Base-by-base conservation (phyloP, 305 asterid genomes). In the Plantago lanceolata region DNA sequence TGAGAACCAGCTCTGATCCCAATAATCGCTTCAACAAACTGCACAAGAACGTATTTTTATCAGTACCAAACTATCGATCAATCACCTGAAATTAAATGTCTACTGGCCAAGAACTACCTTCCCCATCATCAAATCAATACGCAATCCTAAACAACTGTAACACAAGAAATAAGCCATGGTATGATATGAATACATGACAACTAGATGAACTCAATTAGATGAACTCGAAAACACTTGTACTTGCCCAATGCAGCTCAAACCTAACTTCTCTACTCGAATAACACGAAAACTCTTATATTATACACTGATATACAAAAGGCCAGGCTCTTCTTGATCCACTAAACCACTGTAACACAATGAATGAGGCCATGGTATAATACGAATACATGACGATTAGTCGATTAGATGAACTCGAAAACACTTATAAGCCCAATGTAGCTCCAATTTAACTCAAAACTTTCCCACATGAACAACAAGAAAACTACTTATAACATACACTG, bases 21-120 rank as follows among this genome's bases (percentile, higher is more conserved):
- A 19, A 92, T 75, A 67, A 79, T 72, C 63, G 96, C 97, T 85
- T 89, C 96, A 71, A 89, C 97, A 78, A 92, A 92, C 98, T 89
- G 87, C 78, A 76, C 64, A 49, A 35, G 37, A 66, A 60, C 63
- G 35, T 9, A 56, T 7, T 19, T 18, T 55, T 31, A 49, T 48
- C 50, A 61, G 54, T 50, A 20, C 19, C 14, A 37, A 9, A 31
- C 8, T 6, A 31, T 3, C 37, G n/a, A n/a, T n/a, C n/a, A 31
- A 62, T 59, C 33, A 43, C 54, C 63, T 59, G 67, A 55, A 17
- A 19, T 19, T 4, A 19, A 17, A 1, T 51, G 6, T 18, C 2
- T 16, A 5, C 7, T 17, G 19, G 26, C 5, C 6, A 33, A 33
- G 5, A 57, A 67, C 20, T 37, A 54, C 47, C 40, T 65, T 37